Percentiles rank a stretch among this genome's conserved stretches.
phyloP scores from a whole-genome alignment of 495 filamentous ascomycete species.

The Ramalina peruviana region DNA sequence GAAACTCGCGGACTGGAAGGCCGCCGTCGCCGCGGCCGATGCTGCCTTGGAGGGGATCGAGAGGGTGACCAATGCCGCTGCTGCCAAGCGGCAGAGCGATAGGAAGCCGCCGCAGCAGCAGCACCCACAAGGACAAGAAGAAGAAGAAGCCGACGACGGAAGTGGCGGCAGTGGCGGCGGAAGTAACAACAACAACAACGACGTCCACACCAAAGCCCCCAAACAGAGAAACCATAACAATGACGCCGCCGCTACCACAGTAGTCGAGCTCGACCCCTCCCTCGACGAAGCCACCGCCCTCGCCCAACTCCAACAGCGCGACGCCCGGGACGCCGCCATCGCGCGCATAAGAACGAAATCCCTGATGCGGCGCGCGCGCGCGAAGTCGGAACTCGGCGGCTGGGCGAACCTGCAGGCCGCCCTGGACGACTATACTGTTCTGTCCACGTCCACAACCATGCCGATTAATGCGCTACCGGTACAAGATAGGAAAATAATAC shows the following conservation, averaged over 20 bases:
- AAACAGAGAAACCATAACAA: slow-evolving; percentile 1
- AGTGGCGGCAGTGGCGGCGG: neutral
- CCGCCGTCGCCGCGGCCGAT: slow-evolving; percentile 59
- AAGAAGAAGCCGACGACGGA: slow-evolving; percentile 5
- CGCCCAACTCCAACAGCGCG: slow-evolving; percentile 34
- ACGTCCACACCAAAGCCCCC: slow-evolving; percentile 3
- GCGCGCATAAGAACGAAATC: slow-evolving; percentile 72
- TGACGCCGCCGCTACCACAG: slow-evolving; percentile 8
- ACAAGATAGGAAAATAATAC: slow-evolving; percentile 52
- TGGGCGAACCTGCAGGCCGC: slow-evolving; percentile 79
- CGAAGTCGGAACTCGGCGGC: slow-evolving; percentile 50
- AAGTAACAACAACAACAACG: neutral
- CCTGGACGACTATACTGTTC: slow-evolving; percentile 34
- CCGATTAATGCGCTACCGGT: slow-evolving; percentile 37
- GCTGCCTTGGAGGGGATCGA: slow-evolving; percentile 59
- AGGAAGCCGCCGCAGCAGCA: slow-evolving; percentile 1
- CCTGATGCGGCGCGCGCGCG: slow-evolving; percentile 71
- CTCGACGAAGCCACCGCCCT: slow-evolving; percentile 49
- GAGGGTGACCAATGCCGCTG: slow-evolving; percentile 26
- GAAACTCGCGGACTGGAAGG: slow-evolving; percentile 78
- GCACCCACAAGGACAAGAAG: slow-evolving; percentile 8
- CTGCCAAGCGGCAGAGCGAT: neutral
- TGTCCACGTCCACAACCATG: slow-evolving; percentile 14
- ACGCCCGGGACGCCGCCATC: slow-evolving; percentile 46
- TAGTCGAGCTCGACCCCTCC: slow-evolving; percentile 39